phyloP scores from a whole-genome alignment of 352 stramenopile genomes.

The Globisporangium megalacanthum region DNA sequence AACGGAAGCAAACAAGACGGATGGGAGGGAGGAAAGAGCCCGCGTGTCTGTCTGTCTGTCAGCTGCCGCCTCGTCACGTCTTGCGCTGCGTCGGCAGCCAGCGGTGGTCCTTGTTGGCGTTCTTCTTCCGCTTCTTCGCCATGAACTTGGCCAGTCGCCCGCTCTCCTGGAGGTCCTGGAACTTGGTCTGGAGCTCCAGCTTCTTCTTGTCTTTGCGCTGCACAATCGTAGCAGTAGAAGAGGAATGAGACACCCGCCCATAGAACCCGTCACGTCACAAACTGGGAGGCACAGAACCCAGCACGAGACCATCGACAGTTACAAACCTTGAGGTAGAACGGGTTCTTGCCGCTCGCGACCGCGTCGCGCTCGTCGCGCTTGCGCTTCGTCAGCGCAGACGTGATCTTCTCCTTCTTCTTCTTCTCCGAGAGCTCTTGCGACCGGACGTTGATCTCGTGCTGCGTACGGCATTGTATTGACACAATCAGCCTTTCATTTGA shows the following conservation, averaged over 20 bases:
- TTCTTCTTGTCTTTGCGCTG: conserved; percentile 90
- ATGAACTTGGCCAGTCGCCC: conserved; percentile 91
- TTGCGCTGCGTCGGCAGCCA: conserved; percentile 87
- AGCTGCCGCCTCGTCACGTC: conserved; percentile 12
- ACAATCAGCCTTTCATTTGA: too few relatives aligned
- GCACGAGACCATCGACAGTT: background rate
- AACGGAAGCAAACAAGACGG: too few relatives aligned
- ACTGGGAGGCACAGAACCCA: background rate
- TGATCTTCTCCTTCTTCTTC: conserved; percentile 72
- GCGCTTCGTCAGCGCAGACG: conserved; percentile 59
- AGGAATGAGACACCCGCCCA: background rate
- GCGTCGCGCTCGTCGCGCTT: conserved; percentile 86
- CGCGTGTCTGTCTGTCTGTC: too few relatives aligned
- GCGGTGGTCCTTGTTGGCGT: conserved; percentile 90
- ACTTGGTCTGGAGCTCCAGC: conserved; percentile 87
- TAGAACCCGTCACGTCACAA: background rate
- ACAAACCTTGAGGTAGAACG: conserved; percentile 87
- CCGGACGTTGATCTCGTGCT: conserved; percentile 66
- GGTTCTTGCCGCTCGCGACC: conserved; percentile 86
- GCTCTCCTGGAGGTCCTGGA: conserved; percentile 84
- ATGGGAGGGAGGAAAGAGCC: too few relatives aligned
- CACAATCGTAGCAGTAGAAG: conserved; percentile 1
- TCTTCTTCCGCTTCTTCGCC: conserved; percentile 92
- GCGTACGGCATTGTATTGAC: background rate
- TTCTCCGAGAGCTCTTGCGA: conserved; percentile 69